A percentile compares a stretch with the other conserved stretches of the same genome.
These are phyloP conservation scores for Cryptosporidium bovis DNA, from an alignment of 169 alveolate genomes.

Conservation along the genomic window DNA sequence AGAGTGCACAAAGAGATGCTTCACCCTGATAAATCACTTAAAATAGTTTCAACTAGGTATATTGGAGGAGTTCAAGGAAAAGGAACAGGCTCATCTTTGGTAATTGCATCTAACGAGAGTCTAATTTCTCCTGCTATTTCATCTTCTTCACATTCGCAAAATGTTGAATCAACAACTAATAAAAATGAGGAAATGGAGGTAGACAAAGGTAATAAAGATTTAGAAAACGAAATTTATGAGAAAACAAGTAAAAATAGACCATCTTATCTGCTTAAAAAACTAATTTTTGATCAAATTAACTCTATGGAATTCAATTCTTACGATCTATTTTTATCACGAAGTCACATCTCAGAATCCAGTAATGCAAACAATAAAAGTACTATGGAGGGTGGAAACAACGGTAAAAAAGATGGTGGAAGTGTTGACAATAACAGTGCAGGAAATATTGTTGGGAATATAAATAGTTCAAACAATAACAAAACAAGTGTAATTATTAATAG, in stretches of 20 bases:
- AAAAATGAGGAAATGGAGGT: neutral
- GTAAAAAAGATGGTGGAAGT: neutral
- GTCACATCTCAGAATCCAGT: neutral
- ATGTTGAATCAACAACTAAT: neutral
- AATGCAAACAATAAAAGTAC: neutral
- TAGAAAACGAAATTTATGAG: neutral
- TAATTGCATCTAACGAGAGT: too few species aligned
- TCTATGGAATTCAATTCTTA: neutral
- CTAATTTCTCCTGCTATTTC: neutral
- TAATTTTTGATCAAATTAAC: constrained; percentile 34
- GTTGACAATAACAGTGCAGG: too few species aligned
- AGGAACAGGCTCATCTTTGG: neutral
- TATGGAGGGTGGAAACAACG: neutral
- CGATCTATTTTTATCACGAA: neutral
- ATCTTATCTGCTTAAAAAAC: neutral
- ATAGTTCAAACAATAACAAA: too few species aligned
- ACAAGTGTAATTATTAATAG: too few species aligned
- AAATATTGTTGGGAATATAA: too few species aligned
- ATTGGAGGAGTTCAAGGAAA: constrained; percentile 73
- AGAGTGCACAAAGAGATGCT: constrained; percentile 45
- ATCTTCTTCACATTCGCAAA: neutral
- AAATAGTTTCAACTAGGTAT: constrained; percentile 47
- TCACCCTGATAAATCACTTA: constrained; percentile 64
- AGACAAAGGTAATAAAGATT: neutral
- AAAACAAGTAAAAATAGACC: too few species aligned